Evolutionary conservation across 768 basidiomycete species (phyloP).

Genomic region (Roridomyces roridus): DNA sequence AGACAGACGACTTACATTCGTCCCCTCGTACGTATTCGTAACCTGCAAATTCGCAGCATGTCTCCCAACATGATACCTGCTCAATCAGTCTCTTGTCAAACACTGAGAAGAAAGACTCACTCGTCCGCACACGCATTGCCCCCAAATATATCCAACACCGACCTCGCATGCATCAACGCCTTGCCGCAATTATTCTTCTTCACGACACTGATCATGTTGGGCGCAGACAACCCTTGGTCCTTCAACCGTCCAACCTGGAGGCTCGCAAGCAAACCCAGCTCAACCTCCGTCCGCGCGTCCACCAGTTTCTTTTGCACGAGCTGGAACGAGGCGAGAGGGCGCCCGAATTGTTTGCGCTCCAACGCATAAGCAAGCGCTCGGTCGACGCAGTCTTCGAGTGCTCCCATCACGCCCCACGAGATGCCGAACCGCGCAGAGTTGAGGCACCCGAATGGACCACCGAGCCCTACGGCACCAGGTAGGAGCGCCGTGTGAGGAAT

Average conservation of each 20-base stretch:
- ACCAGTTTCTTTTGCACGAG: slow-evolving; percentile 98
- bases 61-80: slow-evolving; percentile 90
- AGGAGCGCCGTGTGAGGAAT: slow-evolving; percentile 78
- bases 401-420: slow-evolving; percentile 95
- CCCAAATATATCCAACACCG: slow-evolving; percentile 88
- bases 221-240: slow-evolving; percentile 71
- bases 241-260: slow-evolving; percentile 88
- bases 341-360: slow-evolving; percentile 88
- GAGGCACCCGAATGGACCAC: slow-evolving; percentile 89
- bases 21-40: slow-evolving; percentile 96
- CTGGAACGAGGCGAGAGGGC: slow-evolving; percentile 93
- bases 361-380: slow-evolving; percentile 84
- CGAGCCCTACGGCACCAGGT: slow-evolving; percentile 77
- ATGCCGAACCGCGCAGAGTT: slow-evolving; percentile 91
- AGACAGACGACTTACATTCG: no score
- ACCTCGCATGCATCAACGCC: slow-evolving; percentile 82
- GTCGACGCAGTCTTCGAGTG: slow-evolving; percentile 88
- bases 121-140: slow-evolving; percentile 95
- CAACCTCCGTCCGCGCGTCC: slow-evolving; percentile 88
- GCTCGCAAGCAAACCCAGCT: slow-evolving; percentile 77
- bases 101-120: slow-evolving; percentile 49
- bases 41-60: slow-evolving; percentile 96
- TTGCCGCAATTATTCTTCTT: slow-evolving; percentile 98
- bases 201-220: slow-evolving; percentile 95
- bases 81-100: neutral